Conservation (phyloP, 129 eudicot species). For the Deinandra increscens region DNA sequence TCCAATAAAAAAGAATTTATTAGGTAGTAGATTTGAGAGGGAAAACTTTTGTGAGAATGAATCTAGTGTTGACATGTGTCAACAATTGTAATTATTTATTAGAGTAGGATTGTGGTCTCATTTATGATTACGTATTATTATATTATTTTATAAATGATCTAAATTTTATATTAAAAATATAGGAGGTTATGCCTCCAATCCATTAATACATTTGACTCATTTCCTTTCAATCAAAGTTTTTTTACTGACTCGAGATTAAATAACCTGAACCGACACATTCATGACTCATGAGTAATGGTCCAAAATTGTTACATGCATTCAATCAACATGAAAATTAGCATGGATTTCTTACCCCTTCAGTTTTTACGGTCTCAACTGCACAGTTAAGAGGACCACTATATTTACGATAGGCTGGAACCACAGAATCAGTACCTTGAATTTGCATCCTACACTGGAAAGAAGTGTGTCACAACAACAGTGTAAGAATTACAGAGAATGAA, state of each 20-base stretch:
- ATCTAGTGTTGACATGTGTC: too few species aligned
- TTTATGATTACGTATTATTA: not conserved
- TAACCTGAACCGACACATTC: not conserved
- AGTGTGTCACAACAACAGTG: constrained; percentile 39
- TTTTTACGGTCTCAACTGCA: constrained; percentile 71
- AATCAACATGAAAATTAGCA: not conserved
- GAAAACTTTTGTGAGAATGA: too few species aligned
- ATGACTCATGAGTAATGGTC: not conserved
- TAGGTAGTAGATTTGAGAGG: too few species aligned
- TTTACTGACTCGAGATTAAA: not conserved
- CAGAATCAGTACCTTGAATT: constrained; percentile 81
- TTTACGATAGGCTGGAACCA: constrained; percentile 49
- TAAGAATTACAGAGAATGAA: constrained; percentile 4
- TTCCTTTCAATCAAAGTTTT: not conserved
- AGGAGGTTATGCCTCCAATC: not conserved
- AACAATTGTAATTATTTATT: too few species aligned
- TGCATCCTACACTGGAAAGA: constrained; percentile 98
- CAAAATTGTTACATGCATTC: not conserved
- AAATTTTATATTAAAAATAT: not conserved
- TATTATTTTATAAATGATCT: not conserved
- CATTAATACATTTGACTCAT: not conserved
- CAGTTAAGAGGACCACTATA: constrained; percentile 78
- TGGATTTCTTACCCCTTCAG: constrained; percentile 67
- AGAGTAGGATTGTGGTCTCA: not conserved
- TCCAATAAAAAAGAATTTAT: too few species aligned